Evolutionary conservation across 805 yeast genomes (phyloP).

Genomic region (Cyberlindnera mrakii): DNA sequence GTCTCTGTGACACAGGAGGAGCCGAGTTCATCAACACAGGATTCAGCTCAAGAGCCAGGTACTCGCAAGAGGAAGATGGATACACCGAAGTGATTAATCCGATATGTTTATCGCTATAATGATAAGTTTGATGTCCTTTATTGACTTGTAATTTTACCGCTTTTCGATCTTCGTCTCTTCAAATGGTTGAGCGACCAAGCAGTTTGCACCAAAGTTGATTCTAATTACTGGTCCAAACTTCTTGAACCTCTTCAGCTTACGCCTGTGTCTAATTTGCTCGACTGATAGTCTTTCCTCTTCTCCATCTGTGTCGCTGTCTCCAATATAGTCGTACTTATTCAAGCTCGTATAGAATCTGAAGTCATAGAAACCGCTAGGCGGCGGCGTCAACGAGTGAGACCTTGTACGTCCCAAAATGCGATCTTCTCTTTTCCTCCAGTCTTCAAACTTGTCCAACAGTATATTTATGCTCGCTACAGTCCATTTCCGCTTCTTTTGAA

Average conservation of each 20-base stretch:
- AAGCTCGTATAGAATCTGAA: conserved; percentile 15
- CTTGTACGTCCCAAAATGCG: conserved; percentile 13
- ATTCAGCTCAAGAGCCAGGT: neutral
- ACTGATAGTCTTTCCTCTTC: conserved; percentile 18
- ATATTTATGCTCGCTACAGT: conserved; percentile 42
- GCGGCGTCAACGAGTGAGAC: neutral
- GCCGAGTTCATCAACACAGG: neutral
- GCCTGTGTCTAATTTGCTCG: conserved; percentile 12
- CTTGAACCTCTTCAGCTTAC: conserved; percentile 6
- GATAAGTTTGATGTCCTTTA: too few relatives aligned
- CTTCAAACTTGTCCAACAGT: conserved; percentile 16
- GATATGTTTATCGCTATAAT: too few relatives aligned
- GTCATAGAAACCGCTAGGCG: conserved; percentile 4
- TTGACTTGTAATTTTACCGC: neutral
- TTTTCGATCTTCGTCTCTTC: conserved; percentile 17
- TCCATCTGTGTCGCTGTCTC: conserved; percentile 24
- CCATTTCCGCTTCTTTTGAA: conserved; percentile 41
- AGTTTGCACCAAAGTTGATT: conserved; percentile 16
- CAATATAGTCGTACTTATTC: conserved; percentile 18
- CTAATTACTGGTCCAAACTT: conserved; percentile 22
- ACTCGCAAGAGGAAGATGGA: neutral
- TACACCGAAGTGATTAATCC: neutral
- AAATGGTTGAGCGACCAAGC: conserved; percentile 23
- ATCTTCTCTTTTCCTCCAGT: conserved; percentile 20
- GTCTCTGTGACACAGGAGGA: neutral